phyloP scores from a whole-genome alignment of 495 filamentous ascomycete genomes.

The Aspergillus sclerotiicarbonarius region DNA sequence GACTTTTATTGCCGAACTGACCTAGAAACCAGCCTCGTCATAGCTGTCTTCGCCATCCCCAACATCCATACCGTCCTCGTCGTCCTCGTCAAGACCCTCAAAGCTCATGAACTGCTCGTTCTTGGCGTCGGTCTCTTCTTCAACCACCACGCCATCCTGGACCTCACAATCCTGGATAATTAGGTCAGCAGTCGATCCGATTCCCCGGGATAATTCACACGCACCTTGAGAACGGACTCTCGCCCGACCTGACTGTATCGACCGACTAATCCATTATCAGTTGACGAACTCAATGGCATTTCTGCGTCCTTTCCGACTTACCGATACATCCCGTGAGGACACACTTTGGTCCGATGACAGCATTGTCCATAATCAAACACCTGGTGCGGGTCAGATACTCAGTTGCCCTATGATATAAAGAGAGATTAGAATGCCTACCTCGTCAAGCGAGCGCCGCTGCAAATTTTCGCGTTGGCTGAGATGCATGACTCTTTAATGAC shows the following conservation, averaged over 20 bases:
- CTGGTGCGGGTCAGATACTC: too few relatives aligned
- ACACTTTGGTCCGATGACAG: conserved; percentile 80
- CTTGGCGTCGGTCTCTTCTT: conserved; percentile 78
- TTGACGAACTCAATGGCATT: conserved; percentile 75
- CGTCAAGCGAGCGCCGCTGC: too few relatives aligned
- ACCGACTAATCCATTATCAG: conserved; percentile 85
- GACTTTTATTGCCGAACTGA: too few relatives aligned
- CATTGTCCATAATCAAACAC: conserved; percentile 15
- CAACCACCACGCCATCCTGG: conserved; percentile 79
- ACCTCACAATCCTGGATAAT: conserved; percentile 73
- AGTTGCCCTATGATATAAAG: too few relatives aligned
- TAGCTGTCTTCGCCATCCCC: conserved; percentile 22
- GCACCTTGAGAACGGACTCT: conserved; percentile 60
- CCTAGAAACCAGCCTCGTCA: conserved; percentile 4
- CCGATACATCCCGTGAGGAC: conserved; percentile 26
- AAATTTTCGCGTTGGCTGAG: too few relatives aligned
- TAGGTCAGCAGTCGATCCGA: too few relatives aligned
- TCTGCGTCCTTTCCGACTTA: conserved; percentile 70
- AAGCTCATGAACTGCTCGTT: conserved; percentile 84
- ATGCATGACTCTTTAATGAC: conserved; percentile 69
- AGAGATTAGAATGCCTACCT: too few relatives aligned
- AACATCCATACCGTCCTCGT: conserved; percentile 40
- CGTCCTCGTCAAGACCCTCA: conserved; percentile 59
- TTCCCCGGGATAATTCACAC: too few relatives aligned
- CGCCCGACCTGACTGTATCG: conserved; percentile 71